Base-by-base conservation (phyloP, 768 basidiomycete species). In the Xerocomus potaroensis region DNA sequence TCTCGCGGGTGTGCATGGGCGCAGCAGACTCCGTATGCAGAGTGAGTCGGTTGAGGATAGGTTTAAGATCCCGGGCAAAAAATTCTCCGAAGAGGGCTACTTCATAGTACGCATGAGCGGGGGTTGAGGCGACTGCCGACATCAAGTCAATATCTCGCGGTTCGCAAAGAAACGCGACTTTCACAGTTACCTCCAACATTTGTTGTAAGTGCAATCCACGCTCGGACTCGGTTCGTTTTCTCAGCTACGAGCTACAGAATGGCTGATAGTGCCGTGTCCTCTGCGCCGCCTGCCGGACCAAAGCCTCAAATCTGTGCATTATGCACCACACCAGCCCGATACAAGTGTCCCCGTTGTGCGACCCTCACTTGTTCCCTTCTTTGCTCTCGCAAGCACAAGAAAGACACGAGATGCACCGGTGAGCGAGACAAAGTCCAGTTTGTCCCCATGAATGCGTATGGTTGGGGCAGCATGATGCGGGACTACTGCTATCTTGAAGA, bases 401-500 rank as follows among this genome's bases (percentile, higher is more conserved):
- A 70, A 10, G 50, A 63, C 14, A 73, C 71, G 14, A 73, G 74
- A 12, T 92, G 90, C 60, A 76, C 78, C 0, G 91, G 90, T 10
- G 70, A 79, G 49, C 83, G 90, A 45, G 75, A 92, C 69, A 84
- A 83, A 58, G 80, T 72, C 0, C 76, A 75, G 3, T 90, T 83
- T 61, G 80, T 92, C 14, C 79, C 86, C 11, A 84, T 93, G 81
- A 91, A 89, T 56, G 61, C 80, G 55, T 95, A 91, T 59, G 78
- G 80, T 5, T 91, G 87, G 79, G 89, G 90, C 8, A 76, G 78
- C 22, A 84, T 95, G 83, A 87, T 91, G 83, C 78, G 84, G 56
- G 93, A 96, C 67, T 96, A 92, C 63, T 73, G 74, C 33, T 93
- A 83, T 62, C 72, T 96, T 54, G 93, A 96, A 67, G 87, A 91